phyloP scores from a whole-genome alignment of 805 yeast species.

The Myxozyma vanderwaltii region DNA sequence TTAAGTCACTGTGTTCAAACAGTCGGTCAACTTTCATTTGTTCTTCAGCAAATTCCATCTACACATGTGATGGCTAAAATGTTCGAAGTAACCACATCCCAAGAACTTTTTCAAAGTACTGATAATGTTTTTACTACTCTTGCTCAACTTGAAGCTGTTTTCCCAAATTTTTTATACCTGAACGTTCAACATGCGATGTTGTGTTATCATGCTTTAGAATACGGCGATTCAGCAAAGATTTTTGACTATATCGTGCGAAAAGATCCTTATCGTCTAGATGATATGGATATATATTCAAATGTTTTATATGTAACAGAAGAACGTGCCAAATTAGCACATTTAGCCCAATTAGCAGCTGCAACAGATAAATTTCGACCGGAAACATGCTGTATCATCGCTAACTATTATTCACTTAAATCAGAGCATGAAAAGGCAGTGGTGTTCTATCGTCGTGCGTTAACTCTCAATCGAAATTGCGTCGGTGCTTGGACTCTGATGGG shows the following conservation, averaged over 20 bases:
- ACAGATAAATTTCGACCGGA: slow-evolving; percentile 90
- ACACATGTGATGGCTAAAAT: slow-evolving; percentile 49
- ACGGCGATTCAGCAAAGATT: slow-evolving; percentile 71
- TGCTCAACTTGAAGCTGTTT: slow-evolving; percentile 52
- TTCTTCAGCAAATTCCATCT: slow-evolving; percentile 14
- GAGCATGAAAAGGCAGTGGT: slow-evolving; percentile 94
- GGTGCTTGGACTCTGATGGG: slow-evolving; percentile 99
- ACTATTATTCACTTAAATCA: slow-evolving; percentile 85
- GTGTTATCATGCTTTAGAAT: slow-evolving; percentile 82
- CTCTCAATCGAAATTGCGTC: slow-evolving; percentile 74
- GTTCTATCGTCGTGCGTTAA: slow-evolving; percentile 87
- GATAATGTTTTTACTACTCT: slow-evolving; percentile 51
- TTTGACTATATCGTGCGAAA: slow-evolving; percentile 71
- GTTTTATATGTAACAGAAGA: slow-evolving; percentile 93
- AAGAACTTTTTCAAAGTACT: slow-evolving; percentile 76
- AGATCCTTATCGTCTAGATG: slow-evolving; percentile 89
- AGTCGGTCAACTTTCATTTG: slow-evolving; percentile 43
- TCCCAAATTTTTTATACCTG: slow-evolving; percentile 75
- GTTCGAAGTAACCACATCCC: slow-evolving; percentile 67
- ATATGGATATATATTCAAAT: slow-evolving; percentile 91
- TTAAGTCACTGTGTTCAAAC: slow-evolving; percentile 65
- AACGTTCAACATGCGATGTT: slow-evolving; percentile 81
- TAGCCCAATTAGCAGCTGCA: slow-evolving; percentile 82
- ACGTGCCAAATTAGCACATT: slow-evolving; percentile 73
- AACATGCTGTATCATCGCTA: slow-evolving; percentile 91